Percentiles rank a stretch among this genome's conserved stretches.
These are phyloP conservation scores for Shiraia bambusicola DNA, from an alignment of 2,329 filamentous ascomycete species.

Conservation along the genomic window DNA sequence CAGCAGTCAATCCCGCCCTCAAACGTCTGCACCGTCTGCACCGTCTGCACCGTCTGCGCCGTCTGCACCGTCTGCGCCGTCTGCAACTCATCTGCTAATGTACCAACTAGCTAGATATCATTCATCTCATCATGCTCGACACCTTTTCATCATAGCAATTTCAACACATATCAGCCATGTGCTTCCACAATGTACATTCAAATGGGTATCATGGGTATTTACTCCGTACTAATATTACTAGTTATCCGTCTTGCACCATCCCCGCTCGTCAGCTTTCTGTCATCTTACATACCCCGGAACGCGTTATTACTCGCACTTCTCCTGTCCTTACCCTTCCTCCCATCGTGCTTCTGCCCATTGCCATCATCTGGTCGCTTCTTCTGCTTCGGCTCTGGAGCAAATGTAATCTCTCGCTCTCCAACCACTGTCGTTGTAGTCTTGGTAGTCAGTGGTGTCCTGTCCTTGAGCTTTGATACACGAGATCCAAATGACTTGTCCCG, in stretches of 20 bases:
- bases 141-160: background rate
- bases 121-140: too few species aligned
- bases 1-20: background rate
- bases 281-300: constrained; percentile 63
- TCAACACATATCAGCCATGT: background rate
- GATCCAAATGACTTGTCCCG: constrained; percentile 61
- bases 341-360: constrained; percentile 30
- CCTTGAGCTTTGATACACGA: constrained; percentile 49
- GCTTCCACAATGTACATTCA: background rate
- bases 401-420: constrained; percentile 67
- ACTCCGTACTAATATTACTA: too few species aligned
- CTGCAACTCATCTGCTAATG: too few species aligned
- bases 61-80: too few species aligned
- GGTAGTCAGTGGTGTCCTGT: constrained; percentile 16
- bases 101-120: too few species aligned
- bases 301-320: constrained; percentile 76
- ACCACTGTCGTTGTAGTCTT: constrained; percentile 41
- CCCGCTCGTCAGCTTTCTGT: background rate
- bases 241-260: background rate
- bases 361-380: constrained; percentile 37
- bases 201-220: constrained; percentile 17
- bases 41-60: too few species aligned
- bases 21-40: too few species aligned
- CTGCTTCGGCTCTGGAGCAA: constrained; percentile 62
- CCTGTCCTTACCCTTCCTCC: constrained; percentile 55